Percentiles rank a stretch among this genome's conserved stretches.
These are phyloP conservation scores for Mucuna pruriens DNA, from an alignment of 306 rosid genomes.

Conservation along the genomic window DNA sequence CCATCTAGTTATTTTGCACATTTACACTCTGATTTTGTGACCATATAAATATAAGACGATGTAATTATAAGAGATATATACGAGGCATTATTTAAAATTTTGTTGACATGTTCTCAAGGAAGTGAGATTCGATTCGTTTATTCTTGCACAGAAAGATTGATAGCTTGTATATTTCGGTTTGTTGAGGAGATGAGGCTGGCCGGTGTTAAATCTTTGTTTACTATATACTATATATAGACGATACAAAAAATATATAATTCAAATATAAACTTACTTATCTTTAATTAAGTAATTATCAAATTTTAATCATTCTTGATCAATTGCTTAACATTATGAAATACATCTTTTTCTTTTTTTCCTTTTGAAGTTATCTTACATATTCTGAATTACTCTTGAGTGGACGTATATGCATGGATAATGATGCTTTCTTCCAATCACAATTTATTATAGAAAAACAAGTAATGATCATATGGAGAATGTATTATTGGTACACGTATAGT, in stretches of 20 bases:
- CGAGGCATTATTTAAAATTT: neutral
- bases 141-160: neutral
- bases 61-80: neutral
- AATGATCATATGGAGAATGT: neutral
- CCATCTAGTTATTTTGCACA: neutral
- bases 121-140: neutral
- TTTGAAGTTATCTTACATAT: slow-evolving; percentile 5
- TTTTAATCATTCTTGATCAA: neutral
- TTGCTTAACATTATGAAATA: slow-evolving; percentile 24
- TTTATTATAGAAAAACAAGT: neutral
- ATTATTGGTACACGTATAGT: neutral
- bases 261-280: neutral
- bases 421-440: slow-evolving; percentile 10
- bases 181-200: no score
- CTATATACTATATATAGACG: no score
- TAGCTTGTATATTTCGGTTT: no score
- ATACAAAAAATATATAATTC: no score
- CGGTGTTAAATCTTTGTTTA: no score
- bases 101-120: neutral
- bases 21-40: neutral
- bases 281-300: slow-evolving; percentile 23
- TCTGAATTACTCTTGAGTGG: slow-evolving; percentile 26
- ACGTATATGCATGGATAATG: no score
- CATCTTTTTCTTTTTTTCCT: neutral
- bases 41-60: neutral